Conservation (phyloP, 1,284 basidiomycete genomes). For the Ceratorhiza oryzae-sativae region DNA sequence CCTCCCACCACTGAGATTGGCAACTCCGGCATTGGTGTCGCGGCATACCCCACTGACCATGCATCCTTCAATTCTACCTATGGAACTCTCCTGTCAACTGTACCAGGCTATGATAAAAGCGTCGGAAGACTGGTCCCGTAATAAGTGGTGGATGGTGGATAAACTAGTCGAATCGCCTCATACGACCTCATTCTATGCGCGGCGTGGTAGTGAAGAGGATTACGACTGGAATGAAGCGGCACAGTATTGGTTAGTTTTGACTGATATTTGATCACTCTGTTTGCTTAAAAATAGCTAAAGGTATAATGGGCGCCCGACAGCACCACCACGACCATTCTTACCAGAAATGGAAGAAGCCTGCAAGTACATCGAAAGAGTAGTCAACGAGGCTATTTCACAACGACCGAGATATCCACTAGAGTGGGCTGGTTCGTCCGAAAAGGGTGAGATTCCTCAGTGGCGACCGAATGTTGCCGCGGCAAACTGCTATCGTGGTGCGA, state of each 20-base stretch:
- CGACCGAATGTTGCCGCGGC: conserved; percentile 89
- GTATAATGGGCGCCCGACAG: conserved; percentile 77
- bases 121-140: conserved; percentile 71
- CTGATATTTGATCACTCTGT: neutral
- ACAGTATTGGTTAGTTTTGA: conserved; percentile 64
- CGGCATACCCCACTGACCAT: conserved; percentile 79
- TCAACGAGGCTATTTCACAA: conserved; percentile 74
- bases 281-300: conserved; percentile 52
- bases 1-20: conserved; percentile 63
- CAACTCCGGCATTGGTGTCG: conserved; percentile 66
- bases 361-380: conserved; percentile 72
- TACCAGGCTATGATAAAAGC: conserved; percentile 72
- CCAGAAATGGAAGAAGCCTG: conserved; percentile 81
- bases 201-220: conserved; percentile 52
- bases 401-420: conserved; percentile 73
- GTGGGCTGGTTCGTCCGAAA: conserved; percentile 62
- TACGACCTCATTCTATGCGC: conserved; percentile 77
- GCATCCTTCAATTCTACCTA: conserved; percentile 70
- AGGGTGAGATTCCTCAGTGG: conserved; percentile 59
- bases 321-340: conserved; percentile 67
- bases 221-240: conserved; percentile 68
- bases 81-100: conserved; percentile 71
- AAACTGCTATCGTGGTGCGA: conserved; percentile 86
- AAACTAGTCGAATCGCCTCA: conserved; percentile 83
- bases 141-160: conserved; percentile 86